A percentile compares a stretch with the other conserved stretches of the same genome.
phyloP scores from a whole-genome alignment of 257 asterid genomes.

The Solanum corneliomulleri region DNA sequence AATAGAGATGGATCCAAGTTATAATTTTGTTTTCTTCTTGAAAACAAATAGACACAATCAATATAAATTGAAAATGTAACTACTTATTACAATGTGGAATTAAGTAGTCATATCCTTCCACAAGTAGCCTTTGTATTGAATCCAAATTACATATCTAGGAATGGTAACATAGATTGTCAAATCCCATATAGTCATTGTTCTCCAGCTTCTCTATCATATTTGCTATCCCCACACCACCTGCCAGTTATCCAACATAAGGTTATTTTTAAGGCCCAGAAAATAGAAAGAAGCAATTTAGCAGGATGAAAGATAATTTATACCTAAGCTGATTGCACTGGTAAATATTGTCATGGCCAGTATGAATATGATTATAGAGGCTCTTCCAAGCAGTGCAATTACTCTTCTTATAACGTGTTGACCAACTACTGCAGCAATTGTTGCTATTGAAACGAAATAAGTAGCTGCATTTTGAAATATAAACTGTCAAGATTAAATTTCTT shows the following conservation, averaged over 20 bases:
- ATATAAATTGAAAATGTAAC: neutral
- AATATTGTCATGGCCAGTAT: slow-evolving; percentile 24
- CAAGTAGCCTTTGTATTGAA: neutral
- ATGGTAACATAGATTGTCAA: slow-evolving; percentile 15
- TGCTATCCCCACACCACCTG: slow-evolving; percentile 35
- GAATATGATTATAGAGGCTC: slow-evolving; percentile 31
- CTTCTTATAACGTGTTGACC: slow-evolving; percentile 26
- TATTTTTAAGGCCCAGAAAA: neutral
- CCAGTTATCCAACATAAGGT: neutral
- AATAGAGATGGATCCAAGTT: neutral
- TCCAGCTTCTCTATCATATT: slow-evolving; percentile 21
- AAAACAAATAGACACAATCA: neutral
- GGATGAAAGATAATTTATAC: neutral
- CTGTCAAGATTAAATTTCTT: neutral
- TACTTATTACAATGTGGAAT: neutral
- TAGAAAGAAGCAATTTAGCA: neutral
- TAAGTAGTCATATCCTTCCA: neutral
- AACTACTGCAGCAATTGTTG: slow-evolving; percentile 28
- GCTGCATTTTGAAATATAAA: slow-evolving; percentile 4
- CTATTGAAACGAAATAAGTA: slow-evolving; percentile 15
- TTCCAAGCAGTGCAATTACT: slow-evolving; percentile 18
- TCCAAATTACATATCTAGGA: neutral
- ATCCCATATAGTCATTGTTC: slow-evolving; percentile 28
- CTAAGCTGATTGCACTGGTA: slow-evolving; percentile 27
- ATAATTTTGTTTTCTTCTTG: neutral